Evolutionary conservation across 2,329 filamentous ascomycete genomes (phyloP).

Genomic region (Aspergillus quadricinctus): DNA sequence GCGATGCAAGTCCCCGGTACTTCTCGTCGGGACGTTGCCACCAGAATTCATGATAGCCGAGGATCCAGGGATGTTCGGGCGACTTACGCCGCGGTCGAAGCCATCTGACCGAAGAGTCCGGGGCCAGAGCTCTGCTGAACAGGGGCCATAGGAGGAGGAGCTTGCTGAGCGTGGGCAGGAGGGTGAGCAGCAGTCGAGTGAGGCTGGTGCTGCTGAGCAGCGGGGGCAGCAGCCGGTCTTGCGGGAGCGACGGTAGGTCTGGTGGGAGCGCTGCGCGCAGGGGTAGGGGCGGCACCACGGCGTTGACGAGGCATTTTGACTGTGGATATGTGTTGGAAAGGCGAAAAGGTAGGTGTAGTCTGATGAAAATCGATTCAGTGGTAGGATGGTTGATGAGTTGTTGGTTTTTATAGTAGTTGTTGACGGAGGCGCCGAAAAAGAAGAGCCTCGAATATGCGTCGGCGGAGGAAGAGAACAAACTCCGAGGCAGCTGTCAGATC

Average conservation of each 20-base stretch:
- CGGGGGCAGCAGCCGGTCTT: constrained; percentile 49
- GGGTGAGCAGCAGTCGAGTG: constrained; percentile 61
- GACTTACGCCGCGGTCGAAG: constrained; percentile 92
- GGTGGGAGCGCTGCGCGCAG: constrained; percentile 54
- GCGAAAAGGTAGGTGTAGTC: constrained; percentile 24
- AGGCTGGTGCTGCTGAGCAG: constrained; percentile 59
- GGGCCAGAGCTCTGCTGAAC: constrained; percentile 59
- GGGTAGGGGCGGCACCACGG: constrained; percentile 55
- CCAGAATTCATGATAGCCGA: neutral
- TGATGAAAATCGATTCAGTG: constrained; percentile 6
- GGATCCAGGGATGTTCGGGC: neutral
- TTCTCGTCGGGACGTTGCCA: neutral
- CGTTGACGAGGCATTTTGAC: constrained; percentile 72
- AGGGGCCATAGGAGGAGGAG: constrained; percentile 46
- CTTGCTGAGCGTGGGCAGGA: constrained; percentile 44
- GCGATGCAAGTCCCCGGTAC: neutral
- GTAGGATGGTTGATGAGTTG: constrained; percentile 4
- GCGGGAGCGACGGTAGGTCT: constrained; percentile 62
- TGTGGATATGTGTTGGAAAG: constrained; percentile 11
- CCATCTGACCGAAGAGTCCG: constrained; percentile 94
- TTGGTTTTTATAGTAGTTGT: constrained; percentile 13
- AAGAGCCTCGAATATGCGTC: constrained; percentile 19
- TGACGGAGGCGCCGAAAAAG: constrained; percentile 6
- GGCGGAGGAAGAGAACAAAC: constrained; percentile 23
- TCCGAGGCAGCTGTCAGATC: constrained; percentile 16